Evolutionary conservation across 352 stramenopile genomes (phyloP), one percentile per base, ranked within the genome.

Genomic region (Peronospora tabacina): DNA sequence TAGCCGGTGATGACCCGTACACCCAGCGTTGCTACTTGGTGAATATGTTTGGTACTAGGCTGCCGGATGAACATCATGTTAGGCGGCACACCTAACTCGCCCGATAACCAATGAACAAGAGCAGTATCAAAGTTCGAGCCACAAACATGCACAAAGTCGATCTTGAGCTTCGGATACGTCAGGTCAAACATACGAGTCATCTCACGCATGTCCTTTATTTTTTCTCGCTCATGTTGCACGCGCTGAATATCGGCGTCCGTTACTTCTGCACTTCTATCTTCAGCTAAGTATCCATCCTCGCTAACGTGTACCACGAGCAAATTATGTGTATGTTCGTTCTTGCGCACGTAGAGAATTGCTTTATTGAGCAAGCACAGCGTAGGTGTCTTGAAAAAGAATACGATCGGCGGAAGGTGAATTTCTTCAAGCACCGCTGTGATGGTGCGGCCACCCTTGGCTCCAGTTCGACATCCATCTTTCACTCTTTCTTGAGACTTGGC

Each of bases 1-100:
- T 64, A 88, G 19, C 75, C 52, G 3, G 85, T 95, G 58, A 96
- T 96, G 46, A 96, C 79, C 8, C 87, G 77, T 13, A 96, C 80
- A 22, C 87, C 87, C 20, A 91, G 67, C 39, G 80, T 66, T 19
- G 81, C 75, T 22, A 97, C 75, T 49, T 94, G 86, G 62, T 97
- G 87, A 59, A 93, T 93, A 58, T 88, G 84, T 47, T 88, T 77
- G 42, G 78, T 75, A 57, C 95, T 69, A 11, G 89, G 86, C 63
- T 94, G 90, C 26, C 78, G 73, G 47, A 97, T 95, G 52, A 97
- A 97, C 84, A 97, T 96, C 80, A 94, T 95, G 46, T 96, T 97
- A 28, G 76, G 73, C 3, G 72, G 76, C 15, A 97, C 75, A 12
- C 60, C 43, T 19, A 96, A 58, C 36, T 91, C 67, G 29, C 79